Base-by-base conservation (phyloP, 225 moss, liverwort and hornwort genomes). In the Straminergon stramineum region DNA sequence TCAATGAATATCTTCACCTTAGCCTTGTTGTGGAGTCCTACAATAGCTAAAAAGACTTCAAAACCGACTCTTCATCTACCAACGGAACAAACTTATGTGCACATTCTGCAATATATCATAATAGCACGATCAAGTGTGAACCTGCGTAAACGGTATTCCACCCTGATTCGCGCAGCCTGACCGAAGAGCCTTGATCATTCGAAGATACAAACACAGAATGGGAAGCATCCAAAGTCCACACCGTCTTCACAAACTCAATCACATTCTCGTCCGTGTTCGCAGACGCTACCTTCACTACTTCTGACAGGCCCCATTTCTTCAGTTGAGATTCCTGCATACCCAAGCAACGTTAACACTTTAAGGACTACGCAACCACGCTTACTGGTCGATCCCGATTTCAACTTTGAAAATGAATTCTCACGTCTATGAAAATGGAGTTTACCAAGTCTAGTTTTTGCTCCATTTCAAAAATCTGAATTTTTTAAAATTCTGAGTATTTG, bases 121-220 rank as follows among this genome's bases (percentile, higher is more conserved):
- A 58, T 20, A 71, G 48, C 39, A 66, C 8, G 48, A 62, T 79
- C 28, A 87, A 82, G 51, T 61, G 51, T 24, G 68, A 28, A 93
- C 92, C 93, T 89, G 90, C 77, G 79, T 82, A 87, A 37, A 93
- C 37, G 64, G 86, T 91, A 60, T 79, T 95, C 95, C 95, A 95
- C 74, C 91, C 90, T 69, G 75, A 82, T 69, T 81, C 56, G 58
- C 90, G 79, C 65, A 93, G 83, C 79, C 64, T 87, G 66, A 58
- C 61, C 82, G 64, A 88, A 62, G 65, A 28, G 43, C 80, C 87
- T 73, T 83, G 63, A 84, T 71, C 89, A 91, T 83, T 85, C 27
- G 91, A 71, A 63, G 92, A 75, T 84, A 95, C 90, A 83, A 92
- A 94, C 75, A 94, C 90, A 23, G 93, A 95, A 43, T 88, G 88